Conservation (phyloP, 75 land plant genomes). For the Cupressus sempervirens region DNA sequence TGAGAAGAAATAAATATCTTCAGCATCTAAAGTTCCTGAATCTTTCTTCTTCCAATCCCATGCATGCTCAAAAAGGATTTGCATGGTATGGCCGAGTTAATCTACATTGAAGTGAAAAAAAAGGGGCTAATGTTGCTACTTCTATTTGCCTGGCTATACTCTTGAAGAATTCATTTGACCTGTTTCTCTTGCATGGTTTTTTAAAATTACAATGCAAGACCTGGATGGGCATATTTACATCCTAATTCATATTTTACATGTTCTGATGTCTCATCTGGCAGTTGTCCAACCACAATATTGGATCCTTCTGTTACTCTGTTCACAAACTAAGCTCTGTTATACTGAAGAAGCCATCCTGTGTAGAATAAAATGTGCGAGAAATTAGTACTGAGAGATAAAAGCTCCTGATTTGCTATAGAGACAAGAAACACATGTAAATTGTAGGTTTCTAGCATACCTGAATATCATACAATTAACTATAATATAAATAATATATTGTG, state of each 20-base stretch:
- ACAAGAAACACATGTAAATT: no score
- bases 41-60: neutral
- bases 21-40: neutral
- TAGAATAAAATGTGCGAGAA: neutral
- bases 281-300: neutral
- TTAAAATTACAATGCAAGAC: neutral
- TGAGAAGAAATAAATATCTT: neutral
- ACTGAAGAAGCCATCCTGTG: neutral
- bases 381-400: neutral
- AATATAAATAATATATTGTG: neutral
- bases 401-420: neutral
- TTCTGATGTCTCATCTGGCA: neutral
- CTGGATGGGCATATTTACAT: neutral
- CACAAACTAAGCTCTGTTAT: neutral
- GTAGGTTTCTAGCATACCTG: neutral
- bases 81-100: neutral
- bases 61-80: slow-evolving; percentile 1
- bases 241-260: slow-evolving; percentile 1
- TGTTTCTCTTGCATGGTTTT: neutral
- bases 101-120: slow-evolving; percentile 4
- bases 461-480: neutral
- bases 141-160: neutral
- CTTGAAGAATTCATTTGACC: neutral
- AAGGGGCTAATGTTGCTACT: neutral
- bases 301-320: neutral